Conservation (phyloP, 2,329 filamentous ascomycete genomes). For the Paraconiothyrium sp. region DNA sequence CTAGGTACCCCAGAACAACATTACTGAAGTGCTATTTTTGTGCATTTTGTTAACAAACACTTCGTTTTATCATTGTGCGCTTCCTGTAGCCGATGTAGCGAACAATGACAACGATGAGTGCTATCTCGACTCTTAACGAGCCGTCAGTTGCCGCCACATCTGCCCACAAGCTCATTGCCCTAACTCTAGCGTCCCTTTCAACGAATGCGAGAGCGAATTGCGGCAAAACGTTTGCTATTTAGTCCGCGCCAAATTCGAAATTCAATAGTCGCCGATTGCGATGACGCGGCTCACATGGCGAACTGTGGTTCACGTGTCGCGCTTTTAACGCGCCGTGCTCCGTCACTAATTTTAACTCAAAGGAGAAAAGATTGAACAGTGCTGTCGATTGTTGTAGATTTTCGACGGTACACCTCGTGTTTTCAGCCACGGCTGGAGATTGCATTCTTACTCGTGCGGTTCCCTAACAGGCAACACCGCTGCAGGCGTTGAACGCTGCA, state of each 20-base stretch:
- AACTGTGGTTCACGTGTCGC: conserved; percentile 10
- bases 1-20: not conserved
- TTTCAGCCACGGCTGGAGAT: not conserved
- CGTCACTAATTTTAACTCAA: not conserved
- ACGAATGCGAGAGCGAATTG: conserved; percentile 37
- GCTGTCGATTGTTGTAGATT: conserved; percentile 10
- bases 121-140: not conserved
- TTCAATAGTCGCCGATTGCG: not conserved
- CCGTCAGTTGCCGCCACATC: not conserved
- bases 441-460: not conserved
- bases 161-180: not conserved
- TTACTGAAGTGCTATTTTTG: not conserved
- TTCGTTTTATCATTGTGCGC: not conserved
- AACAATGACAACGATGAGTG: not conserved
- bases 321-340: not conserved
- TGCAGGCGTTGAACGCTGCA: not conserved
- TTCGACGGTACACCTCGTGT: conserved; percentile 3
- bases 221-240: not conserved
- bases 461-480: not conserved
- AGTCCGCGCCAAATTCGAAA: not conserved
- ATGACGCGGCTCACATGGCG: conserved; percentile 8
- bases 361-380: not conserved
- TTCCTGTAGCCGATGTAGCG: not conserved
- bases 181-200: conserved; percentile 9
- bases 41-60: not conserved